Evolutionary conservation across 495 filamentous ascomycete genomes (phyloP).

Genomic region (Cryomyces minteri): DNA sequence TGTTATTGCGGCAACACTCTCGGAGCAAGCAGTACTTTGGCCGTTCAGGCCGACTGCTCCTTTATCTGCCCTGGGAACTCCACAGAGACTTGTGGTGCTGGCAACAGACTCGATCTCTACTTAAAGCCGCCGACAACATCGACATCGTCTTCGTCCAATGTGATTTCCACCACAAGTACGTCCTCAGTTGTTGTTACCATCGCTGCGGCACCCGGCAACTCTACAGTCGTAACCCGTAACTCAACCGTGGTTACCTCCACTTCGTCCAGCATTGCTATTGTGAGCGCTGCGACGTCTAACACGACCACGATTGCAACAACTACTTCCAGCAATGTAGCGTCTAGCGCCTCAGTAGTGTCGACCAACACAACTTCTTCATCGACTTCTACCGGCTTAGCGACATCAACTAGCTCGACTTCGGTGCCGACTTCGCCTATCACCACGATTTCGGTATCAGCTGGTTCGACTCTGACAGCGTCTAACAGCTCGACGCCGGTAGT

Average conservation of each 20-base stretch:
- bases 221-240: background rate
- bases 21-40: conserved; percentile 1
- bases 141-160: background rate
- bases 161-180: background rate
- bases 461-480: background rate
- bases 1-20: conserved; percentile 8
- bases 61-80: conserved; percentile 4
- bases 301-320: no score
- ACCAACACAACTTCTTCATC: no score
- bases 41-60: conserved; percentile 2
- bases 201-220: background rate
- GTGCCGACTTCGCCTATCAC: background rate
- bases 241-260: background rate
- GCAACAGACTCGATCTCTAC: conserved; percentile 8
- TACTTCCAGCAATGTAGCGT: background rate
- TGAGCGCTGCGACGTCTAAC: background rate
- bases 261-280: background rate
- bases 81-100: conserved; percentile 9
- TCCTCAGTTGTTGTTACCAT: background rate
- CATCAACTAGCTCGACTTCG: background rate
- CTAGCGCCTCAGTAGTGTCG: background rate
- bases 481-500: background rate
- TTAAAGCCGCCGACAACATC: background rate
- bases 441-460: background rate
- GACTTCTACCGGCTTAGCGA: background rate